phyloP scores from a whole-genome alignment of 2,329 filamentous ascomycete genomes.

The Apiospora pterosperma region DNA sequence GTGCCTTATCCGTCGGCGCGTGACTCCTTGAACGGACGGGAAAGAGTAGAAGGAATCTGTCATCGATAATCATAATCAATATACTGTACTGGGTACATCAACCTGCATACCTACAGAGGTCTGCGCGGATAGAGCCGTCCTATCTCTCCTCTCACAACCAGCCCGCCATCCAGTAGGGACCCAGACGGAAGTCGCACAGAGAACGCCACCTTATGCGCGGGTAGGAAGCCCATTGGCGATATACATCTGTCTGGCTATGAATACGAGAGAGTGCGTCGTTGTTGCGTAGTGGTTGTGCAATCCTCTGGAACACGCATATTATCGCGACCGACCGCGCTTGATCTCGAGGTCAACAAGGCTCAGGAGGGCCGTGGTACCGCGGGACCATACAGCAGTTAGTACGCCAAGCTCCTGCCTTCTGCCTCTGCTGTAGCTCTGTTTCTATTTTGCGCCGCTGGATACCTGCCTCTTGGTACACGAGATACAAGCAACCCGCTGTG shows the following conservation, averaged over 20 bases:
- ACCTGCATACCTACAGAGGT: neutral
- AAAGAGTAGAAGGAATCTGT: slow-evolving; percentile 1
- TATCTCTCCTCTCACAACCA: neutral
- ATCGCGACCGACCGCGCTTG: neutral
- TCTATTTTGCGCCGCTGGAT: slow-evolving; percentile 20
- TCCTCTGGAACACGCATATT: slow-evolving; percentile 18
- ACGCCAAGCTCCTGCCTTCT: slow-evolving; percentile 1
- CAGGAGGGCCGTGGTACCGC: slow-evolving; percentile 24
- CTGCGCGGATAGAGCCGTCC: slow-evolving; percentile 25
- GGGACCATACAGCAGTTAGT: slow-evolving; percentile 25
- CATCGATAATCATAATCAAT: slow-evolving; percentile 9
- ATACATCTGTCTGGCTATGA: slow-evolving; percentile 22
- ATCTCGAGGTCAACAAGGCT: slow-evolving; percentile 4
- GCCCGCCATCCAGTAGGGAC: slow-evolving; percentile 14
- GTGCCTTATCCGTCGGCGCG: slow-evolving; percentile 34
- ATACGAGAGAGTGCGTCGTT: slow-evolving; percentile 27
- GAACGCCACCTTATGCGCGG: slow-evolving; percentile 30
- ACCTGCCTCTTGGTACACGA: slow-evolving; percentile 13
- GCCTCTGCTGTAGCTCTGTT: slow-evolving; percentile 13
- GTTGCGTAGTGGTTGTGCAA: slow-evolving; percentile 22
- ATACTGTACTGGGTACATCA: neutral
- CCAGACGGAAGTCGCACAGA: slow-evolving; percentile 27
- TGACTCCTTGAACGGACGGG: slow-evolving; percentile 27
- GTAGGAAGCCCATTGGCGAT: slow-evolving; percentile 31
- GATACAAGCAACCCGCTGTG: slow-evolving; percentile 8